Conservation (phyloP, 2,329 filamentous ascomycete species). For the Xylariaceae sp. region DNA sequence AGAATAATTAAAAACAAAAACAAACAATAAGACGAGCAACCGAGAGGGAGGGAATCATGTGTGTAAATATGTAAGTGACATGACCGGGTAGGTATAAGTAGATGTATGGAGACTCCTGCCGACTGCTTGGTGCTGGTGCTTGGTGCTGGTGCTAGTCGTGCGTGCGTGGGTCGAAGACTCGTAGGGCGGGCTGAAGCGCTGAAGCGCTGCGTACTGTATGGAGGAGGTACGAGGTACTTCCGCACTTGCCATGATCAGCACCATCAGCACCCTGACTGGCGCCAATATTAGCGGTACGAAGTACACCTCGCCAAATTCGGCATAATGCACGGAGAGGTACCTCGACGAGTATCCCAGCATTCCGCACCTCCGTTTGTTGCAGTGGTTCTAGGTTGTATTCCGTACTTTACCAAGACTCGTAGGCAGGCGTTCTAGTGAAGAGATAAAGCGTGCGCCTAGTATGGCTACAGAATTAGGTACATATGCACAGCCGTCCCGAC, state of each 20-base stretch:
- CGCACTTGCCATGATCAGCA: too few relatives aligned
- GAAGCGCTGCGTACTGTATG: neutral
- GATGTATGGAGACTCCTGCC: neutral
- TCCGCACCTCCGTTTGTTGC: too few relatives aligned
- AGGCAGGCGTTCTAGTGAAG: neutral
- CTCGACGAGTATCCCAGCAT: too few relatives aligned
- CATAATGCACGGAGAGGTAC: too few relatives aligned
- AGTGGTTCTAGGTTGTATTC: too few relatives aligned
- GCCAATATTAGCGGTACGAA: neutral
- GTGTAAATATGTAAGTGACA: slow-evolving; percentile 1
- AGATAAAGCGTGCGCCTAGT: neutral
- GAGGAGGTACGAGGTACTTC: neutral
- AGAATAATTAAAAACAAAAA: slow-evolving; percentile 11
- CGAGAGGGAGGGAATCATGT: slow-evolving; percentile 10
- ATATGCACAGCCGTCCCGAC: neutral
- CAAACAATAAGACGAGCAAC: slow-evolving; percentile 18
- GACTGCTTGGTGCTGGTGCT: too few relatives aligned
- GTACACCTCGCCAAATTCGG: too few relatives aligned
- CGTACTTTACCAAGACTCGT: neutral
- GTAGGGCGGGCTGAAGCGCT: neutral
- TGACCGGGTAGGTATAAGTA: slow-evolving; percentile 1
- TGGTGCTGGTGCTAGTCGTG: too few relatives aligned
- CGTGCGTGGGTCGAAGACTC: too few relatives aligned
- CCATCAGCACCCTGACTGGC: neutral
- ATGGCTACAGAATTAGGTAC: neutral